phyloP scores from a whole-genome alignment of 2,329 filamentous ascomycete genomes.

The Alternaria brassicicola region DNA sequence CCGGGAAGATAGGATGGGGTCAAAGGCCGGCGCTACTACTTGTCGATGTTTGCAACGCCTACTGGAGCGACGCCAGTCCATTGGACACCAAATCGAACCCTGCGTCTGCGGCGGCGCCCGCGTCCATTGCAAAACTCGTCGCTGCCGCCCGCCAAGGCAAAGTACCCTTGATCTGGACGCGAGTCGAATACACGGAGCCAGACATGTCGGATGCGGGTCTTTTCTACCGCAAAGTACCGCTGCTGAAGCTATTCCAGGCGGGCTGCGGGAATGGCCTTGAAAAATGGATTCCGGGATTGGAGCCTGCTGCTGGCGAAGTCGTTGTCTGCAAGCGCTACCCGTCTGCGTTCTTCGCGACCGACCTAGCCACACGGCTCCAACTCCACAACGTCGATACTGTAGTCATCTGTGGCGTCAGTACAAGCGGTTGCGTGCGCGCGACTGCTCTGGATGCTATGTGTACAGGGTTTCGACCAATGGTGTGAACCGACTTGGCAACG shows the following conservation, averaged over 20 bases:
- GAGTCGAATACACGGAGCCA: conserved; percentile 52
- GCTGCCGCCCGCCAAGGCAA: conserved; percentile 48
- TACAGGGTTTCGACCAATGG: conserved; percentile 54
- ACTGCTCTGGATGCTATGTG: conserved; percentile 55
- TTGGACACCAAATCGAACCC: conserved; percentile 51
- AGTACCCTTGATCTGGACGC: conserved; percentile 54
- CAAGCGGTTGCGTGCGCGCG: conserved; percentile 55
- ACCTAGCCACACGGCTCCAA: conserved; percentile 50
- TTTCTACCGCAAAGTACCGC: conserved; percentile 53
- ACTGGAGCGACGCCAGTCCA: conserved; percentile 53
- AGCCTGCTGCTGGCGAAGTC: conserved; percentile 42
- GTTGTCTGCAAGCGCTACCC: conserved; percentile 54
- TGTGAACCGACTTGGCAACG: conserved; percentile 29
- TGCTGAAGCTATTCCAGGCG: conserved; percentile 51
- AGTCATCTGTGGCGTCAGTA: conserved; percentile 57
- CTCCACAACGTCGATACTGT: conserved; percentile 52
- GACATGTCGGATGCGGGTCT: conserved; percentile 56
- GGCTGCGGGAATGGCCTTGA: conserved; percentile 51
- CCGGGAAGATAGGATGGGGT: conserved; percentile 55
- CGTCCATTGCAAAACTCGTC: conserved; percentile 50
- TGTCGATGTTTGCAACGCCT: conserved; percentile 57
- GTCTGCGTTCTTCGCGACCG: conserved; percentile 56
- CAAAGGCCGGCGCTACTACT: conserved; percentile 52
- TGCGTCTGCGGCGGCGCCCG: conserved; percentile 45
- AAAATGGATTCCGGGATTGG: conserved; percentile 50